Evolutionary conservation across 2,329 filamentous ascomycete genomes (phyloP).

Genomic region (Sarocladium oryzae): DNA sequence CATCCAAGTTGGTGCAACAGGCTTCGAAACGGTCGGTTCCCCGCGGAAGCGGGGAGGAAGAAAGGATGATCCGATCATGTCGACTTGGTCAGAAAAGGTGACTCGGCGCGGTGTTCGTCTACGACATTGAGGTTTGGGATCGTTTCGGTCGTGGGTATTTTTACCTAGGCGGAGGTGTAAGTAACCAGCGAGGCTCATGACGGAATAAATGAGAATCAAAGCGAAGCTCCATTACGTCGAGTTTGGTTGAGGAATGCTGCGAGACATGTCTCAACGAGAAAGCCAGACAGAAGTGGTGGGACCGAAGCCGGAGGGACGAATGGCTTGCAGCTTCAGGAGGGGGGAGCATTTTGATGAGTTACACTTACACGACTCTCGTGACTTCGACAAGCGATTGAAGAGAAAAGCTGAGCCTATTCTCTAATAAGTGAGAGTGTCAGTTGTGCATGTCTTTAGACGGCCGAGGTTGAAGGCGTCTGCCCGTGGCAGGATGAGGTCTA

Average conservation of each 20-base stretch:
- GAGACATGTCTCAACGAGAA: constrained; percentile 7
- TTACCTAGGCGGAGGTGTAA: constrained; percentile 6
- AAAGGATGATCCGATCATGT: constrained; percentile 49
- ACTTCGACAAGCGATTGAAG: neutral
- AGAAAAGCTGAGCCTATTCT: neutral
- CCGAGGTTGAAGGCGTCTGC: neutral
- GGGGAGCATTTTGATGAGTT: neutral
- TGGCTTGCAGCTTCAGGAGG: neutral
- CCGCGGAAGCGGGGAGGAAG: constrained; percentile 58
- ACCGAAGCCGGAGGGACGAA: neutral
- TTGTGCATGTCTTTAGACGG: neutral
- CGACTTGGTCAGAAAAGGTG: constrained; percentile 28
- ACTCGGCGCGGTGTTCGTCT: constrained; percentile 21
- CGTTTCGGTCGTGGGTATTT: neutral
- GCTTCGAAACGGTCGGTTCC: constrained; percentile 38
- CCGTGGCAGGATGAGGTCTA: neutral
- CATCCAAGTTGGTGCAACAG: constrained; percentile 46
- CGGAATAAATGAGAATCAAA: neutral
- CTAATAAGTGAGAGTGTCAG: neutral
- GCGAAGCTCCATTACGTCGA: constrained; percentile 1
- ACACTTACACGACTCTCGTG: constrained; percentile 1
- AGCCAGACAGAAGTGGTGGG: neutral
- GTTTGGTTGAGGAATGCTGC: neutral
- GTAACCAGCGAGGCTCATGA: neutral
- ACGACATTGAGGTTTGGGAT: constrained; percentile 26